Evolutionary conservation across 2,329 filamentous ascomycete species (phyloP).

Genomic region (Bisporella sp.): DNA sequence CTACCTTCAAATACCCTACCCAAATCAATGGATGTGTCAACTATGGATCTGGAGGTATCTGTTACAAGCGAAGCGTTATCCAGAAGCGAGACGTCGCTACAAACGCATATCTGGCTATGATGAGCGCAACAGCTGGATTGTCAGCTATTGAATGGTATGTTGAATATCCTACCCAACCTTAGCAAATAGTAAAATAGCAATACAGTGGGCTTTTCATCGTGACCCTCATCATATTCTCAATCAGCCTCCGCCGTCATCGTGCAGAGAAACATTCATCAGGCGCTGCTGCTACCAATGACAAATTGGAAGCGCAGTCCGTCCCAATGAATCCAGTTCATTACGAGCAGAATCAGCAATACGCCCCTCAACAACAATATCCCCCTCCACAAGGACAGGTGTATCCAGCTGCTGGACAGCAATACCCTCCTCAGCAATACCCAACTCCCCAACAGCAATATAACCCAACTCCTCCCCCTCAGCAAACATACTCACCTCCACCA

Average conservation of each 20-base stretch:
- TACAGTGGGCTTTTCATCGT: slow-evolving; percentile 7
- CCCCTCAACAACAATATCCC: not conserved
- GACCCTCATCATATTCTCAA: slow-evolving; percentile 1
- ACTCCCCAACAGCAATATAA: not conserved
- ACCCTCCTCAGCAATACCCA: not conserved
- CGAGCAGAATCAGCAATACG: not conserved
- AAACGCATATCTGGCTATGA: slow-evolving; percentile 2
- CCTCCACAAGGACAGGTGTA: no score
- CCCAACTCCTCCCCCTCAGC: not conserved
- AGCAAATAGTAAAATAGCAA: not conserved
- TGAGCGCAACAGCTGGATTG: slow-evolving; percentile 3
- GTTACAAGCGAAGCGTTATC: not conserved
- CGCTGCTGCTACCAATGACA: not conserved
- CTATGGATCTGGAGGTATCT: slow-evolving; percentile 2
- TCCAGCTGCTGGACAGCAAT: not conserved
- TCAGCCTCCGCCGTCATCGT: slow-evolving; percentile 2
- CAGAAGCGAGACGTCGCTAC: slow-evolving; percentile 4
- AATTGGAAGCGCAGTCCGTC: not conserved
- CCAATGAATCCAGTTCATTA: not conserved
- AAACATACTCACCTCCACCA: not conserved
- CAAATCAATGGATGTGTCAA: slow-evolving; percentile 4
- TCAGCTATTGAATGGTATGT: slow-evolving; percentile 4
- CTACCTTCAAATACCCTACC: slow-evolving; percentile 4
- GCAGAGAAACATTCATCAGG: not conserved
- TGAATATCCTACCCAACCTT: not conserved